Percentiles rank a stretch among this genome's conserved stretches.
These are phyloP conservation scores for Aspergillus sp. DNA, from an alignment of 2,329 filamentous ascomycete species.

Conservation along the genomic window DNA sequence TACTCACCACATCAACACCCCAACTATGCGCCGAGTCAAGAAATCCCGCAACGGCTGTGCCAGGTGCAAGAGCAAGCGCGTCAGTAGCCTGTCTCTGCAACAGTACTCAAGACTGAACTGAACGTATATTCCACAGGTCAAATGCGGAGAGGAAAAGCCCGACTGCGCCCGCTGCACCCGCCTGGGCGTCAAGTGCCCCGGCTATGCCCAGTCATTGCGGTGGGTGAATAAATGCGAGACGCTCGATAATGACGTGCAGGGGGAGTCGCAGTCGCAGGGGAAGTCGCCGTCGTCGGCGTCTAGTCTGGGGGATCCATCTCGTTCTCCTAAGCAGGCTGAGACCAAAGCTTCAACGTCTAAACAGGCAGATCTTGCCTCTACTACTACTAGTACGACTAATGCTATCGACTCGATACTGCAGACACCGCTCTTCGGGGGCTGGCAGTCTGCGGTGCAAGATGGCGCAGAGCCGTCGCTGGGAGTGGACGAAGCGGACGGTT, in stretches of 20 bases:
- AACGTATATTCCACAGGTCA: slow-evolving; percentile 19
- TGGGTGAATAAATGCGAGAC: slow-evolving; percentile 28
- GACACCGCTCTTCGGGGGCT: neutral
- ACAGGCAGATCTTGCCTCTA: neutral
- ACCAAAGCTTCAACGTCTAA: neutral
- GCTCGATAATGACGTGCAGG: slow-evolving; percentile 4
- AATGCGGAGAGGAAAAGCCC: slow-evolving; percentile 33
- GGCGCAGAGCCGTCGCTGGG: slow-evolving; percentile 1
- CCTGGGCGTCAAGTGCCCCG: slow-evolving; percentile 28
- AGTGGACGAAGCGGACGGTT: slow-evolving; percentile 11
- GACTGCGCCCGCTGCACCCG: slow-evolving; percentile 30
- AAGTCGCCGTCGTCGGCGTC: slow-evolving; percentile 15
- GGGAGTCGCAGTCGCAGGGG: slow-evolving; percentile 10
- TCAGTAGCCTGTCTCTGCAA: no score
- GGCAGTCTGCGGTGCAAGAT: neutral
- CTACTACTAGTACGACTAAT: no score
- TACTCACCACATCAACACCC: no score
- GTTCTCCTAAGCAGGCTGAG: neutral
- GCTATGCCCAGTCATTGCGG: slow-evolving; percentile 28
- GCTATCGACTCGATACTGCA: neutral
- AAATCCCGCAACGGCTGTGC: slow-evolving; percentile 35
- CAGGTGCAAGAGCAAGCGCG: slow-evolving; percentile 34
- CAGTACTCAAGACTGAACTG: slow-evolving; percentile 1
- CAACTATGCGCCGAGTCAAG: slow-evolving; percentile 31
- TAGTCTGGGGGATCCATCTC: slow-evolving; percentile 9